Base-by-base conservation (phyloP, 169 alveolate species). In the Plasmodium malariae region DNA sequence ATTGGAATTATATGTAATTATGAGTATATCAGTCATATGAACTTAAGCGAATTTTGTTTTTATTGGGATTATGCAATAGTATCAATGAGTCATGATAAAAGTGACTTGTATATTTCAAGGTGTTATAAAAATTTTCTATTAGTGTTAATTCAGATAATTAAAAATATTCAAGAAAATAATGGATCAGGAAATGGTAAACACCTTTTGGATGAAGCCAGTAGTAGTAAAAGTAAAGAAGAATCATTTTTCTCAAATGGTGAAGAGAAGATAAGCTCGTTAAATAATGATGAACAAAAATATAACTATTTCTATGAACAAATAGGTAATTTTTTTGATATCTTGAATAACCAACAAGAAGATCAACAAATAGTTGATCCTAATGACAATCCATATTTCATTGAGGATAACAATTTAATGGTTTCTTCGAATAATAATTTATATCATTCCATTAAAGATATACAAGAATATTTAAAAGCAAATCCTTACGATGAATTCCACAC, bases 11-110 rank as follows among this genome's bases (percentile, higher is more conserved):
- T 86, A 26, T 54, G 48, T 32, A 86, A 86, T 32, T 86, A 86
- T 70, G 71, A 67, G 32, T 69, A 40, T 63, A 71, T 69, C 12
- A 14, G 51, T 57, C 28, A 69, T 45, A n/a, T 48, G 59, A 59
- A 68, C 9, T 40, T 86, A 48, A 86, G 76, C 43, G 80, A 86
- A 19, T 59, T 69, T 28, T 86, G 92, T 63, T 55, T 86, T 72
- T 86, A 86, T 49, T 86, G 92, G 92, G 92, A 86, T 43, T 86
- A 70, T 37, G 51, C 92, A 32, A 86, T 86, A 40, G 67, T 86
- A 36, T 69, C 92, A 0, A 60, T 86, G 76, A 86, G 92, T 72
- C 92, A 86, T 49, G 92, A 86, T 48, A 86, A 57, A 49, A 48
- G 73, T 40, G 87, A 71, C 49, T 36, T 86, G 45, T 86, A 86